Evolutionary conservation across 2,329 filamentous ascomycete species (phyloP), one percentile per base, ranked within the genome.

Genomic region (Paracorniculantispora psalliotae): DNA sequence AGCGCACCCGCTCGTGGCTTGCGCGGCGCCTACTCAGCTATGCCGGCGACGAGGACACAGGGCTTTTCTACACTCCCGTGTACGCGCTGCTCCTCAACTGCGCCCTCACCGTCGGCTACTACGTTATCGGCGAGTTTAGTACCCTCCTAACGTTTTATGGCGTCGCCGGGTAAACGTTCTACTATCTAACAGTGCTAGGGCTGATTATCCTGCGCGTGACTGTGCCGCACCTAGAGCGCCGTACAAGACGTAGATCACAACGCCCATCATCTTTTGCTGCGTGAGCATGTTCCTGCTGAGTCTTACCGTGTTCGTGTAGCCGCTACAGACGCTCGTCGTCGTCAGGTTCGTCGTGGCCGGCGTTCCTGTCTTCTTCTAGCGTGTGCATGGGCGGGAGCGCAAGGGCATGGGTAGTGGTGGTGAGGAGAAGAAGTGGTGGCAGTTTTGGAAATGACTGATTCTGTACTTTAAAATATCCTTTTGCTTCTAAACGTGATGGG

Each of bases 201-300:
- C 81, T 99, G 52, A 97, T 99, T 63, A 84, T 99, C 54, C 79
- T 99, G 62, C 83, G 94, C 30, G 91, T 97, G 30, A 84, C 83
- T 62, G 94, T 99, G 72, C 94, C 94, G 3, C 80, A 87, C 62
- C 81, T 99, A 47, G 92, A 97, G 72, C 94, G 26, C 93, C 94
- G 0, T 99, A 99, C 75, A 88, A 86, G 71, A 96, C 92, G 3
- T 99, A 93, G 94, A 96, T 99, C 68, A 89, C 88, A 1, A 99
- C 94, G 2, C 94, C 94, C 12, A 93, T 99, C 64, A 93, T 97
- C 59, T 99, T 99, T 72, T 99, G 94, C 81, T 99, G 94, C 69
- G 94, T 99, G 41, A 96, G 91, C 71, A 73, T 99, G 64, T 99
- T 99, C 70, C 74, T 99, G 64, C 82, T 99, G 44, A 92, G 87